These are phyloP conservation scores for Penicillium concentricum DNA, from an alignment of 2,329 filamentous ascomycete genomes.

Conservation along the genomic window DNA sequence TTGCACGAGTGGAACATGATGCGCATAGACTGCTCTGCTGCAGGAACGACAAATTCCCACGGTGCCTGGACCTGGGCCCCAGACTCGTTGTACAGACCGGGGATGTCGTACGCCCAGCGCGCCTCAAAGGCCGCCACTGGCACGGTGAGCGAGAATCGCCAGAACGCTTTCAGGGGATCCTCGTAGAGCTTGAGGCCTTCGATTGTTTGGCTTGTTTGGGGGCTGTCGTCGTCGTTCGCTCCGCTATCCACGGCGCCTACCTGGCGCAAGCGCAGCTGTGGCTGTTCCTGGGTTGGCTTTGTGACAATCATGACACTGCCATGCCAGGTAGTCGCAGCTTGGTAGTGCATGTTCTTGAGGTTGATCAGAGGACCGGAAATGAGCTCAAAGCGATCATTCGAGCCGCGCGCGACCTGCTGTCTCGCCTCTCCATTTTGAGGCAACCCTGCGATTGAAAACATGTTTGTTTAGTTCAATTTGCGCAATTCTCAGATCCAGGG, in stretches of 20 bases:
- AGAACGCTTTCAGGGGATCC: slow-evolving; percentile 59
- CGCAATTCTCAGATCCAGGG: not conserved
- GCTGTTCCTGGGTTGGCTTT: slow-evolving; percentile 64
- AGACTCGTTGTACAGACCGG: slow-evolving; percentile 62
- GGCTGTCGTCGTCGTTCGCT: slow-evolving; percentile 10
- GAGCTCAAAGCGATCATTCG: slow-evolving; percentile 38
- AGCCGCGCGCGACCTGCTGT: slow-evolving; percentile 6
- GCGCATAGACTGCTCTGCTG: slow-evolving; percentile 63
- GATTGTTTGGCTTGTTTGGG: slow-evolving; percentile 19
- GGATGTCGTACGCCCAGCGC: slow-evolving; percentile 75
- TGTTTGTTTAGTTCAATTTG: slow-evolving; percentile 1
- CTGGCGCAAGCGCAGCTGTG: slow-evolving; percentile 54
- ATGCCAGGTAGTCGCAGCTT: slow-evolving; percentile 59
- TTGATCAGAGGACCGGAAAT: slow-evolving; percentile 51
- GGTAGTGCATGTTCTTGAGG: slow-evolving; percentile 47
- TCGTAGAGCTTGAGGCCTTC: slow-evolving; percentile 59
- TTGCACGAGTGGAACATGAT: slow-evolving; percentile 71
- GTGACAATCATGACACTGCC: slow-evolving; percentile 85
- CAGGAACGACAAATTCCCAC: slow-evolving; percentile 57
- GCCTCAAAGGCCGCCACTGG: slow-evolving; percentile 71
- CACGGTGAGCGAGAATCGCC: slow-evolving; percentile 58
- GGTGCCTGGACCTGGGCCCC: slow-evolving; percentile 55
- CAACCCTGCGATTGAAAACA: slow-evolving; percentile 14
- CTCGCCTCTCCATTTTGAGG: slow-evolving; percentile 23
- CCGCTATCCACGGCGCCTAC: slow-evolving; percentile 32